Evolutionary conservation across 1,284 basidiomycete species (phyloP), one percentile per base, ranked within the genome.

Genomic region (Stereum hirsutum): DNA sequence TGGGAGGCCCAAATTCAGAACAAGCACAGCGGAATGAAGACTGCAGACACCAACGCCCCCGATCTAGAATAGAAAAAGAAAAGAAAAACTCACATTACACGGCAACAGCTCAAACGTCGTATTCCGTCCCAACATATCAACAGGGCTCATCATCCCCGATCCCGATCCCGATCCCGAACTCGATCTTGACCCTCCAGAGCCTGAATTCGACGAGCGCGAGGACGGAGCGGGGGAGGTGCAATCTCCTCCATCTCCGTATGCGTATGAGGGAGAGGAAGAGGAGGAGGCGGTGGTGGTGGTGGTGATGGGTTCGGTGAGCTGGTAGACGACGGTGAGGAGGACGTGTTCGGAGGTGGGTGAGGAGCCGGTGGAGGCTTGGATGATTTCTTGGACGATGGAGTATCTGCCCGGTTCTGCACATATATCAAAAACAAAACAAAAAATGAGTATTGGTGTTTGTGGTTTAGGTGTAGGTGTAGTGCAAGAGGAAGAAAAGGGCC

Each of bases 331-430:
- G 15, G 50, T 52, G 45, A 52, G 50, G 11, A 52, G 50, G 6
- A 44, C 48, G 25, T 36, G 39, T 19, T 46, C 2, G 33, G 3
- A 4, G 28, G 28, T 12, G 3, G 28, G 15, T 11, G 28, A 30
- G 33, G 35, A 23, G 28, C 43, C 43, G 23, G 47, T 32, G 3
- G 37, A 46, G 15, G 39, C 42, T 41, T 68, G 62, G 15, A 66
- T 51, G 39, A 84, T 76, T 42, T 79, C 73, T 53, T 84, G 80
- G 11, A 62, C 56, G 42, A 72, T 63, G 1, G 57, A 72, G 56
- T 71, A 82, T 40, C 69, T 56, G 3, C 76, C 72, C 17, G 76
- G 75, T 56, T 83, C 81, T 78, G 49, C 40, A 30, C 17, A 32
- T 41, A 38, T 43, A 28, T 24, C 21, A 39, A 36, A 33, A 43